Evolutionary conservation across 192 early-diverging fungal genomes (phyloP).

Genomic region (Coemansia sp.): DNA sequence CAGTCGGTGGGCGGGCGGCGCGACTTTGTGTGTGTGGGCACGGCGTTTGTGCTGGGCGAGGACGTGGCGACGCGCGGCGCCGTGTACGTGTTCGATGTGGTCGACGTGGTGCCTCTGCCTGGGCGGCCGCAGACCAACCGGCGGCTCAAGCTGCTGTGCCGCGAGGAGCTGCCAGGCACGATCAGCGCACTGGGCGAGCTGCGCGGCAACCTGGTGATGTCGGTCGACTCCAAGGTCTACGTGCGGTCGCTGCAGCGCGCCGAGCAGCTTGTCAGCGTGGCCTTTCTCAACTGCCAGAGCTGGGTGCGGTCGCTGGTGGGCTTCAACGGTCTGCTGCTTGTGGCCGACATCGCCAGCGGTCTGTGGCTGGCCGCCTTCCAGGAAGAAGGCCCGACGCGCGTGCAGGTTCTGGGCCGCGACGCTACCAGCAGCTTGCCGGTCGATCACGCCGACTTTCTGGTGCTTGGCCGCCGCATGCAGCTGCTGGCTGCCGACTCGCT

Average conservation of each 20-base stretch:
- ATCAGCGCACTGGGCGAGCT: slow-evolving; percentile 83
- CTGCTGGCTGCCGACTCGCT: slow-evolving; percentile 74
- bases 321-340: slow-evolving; percentile 84
- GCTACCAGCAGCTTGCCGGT: slow-evolving; percentile 71
- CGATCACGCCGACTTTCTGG: slow-evolving; percentile 70
- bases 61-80: slow-evolving; percentile 87
- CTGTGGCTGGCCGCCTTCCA: slow-evolving; percentile 93
- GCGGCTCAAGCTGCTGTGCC: slow-evolving; percentile 80
- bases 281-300: slow-evolving; percentile 91
- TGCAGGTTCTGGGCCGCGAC: slow-evolving; percentile 88
- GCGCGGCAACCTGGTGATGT: slow-evolving; percentile 83
- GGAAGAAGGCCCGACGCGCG: slow-evolving; percentile 85
- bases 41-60: slow-evolving; percentile 84
- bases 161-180: slow-evolving; percentile 82
- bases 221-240: slow-evolving; percentile 86
- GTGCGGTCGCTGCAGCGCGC: slow-evolving; percentile 83
- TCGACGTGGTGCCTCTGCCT: slow-evolving; percentile 95
- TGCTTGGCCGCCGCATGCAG: slow-evolving; percentile 72
- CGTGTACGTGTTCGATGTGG: slow-evolving; percentile 90
- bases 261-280: slow-evolving; percentile 80
- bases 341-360: slow-evolving; percentile 85
- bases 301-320: slow-evolving; percentile 80
- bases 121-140: slow-evolving; percentile 93
- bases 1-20: slow-evolving; percentile 85
- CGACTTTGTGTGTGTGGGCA: slow-evolving; percentile 83